Conservation (phyloP, 1,284 basidiomycete species). For the Cystobasidiaceae sp. region DNA sequence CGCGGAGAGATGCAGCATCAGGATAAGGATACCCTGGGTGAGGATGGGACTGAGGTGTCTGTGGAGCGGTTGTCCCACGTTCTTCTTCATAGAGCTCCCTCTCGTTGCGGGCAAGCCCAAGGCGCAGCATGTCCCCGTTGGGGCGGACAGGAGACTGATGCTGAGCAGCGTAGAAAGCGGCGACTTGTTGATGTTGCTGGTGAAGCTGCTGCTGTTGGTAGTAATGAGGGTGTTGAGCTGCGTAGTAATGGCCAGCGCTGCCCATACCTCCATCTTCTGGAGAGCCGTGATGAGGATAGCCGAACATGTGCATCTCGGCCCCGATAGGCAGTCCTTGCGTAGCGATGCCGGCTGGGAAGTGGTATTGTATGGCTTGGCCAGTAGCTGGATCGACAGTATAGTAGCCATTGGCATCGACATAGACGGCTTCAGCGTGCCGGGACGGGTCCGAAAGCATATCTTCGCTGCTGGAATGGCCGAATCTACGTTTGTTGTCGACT, state of each 20-base stretch:
- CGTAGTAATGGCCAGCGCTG: not conserved
- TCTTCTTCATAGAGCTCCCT: not conserved
- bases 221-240: not conserved
- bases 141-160: not conserved
- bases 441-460: too few relatives aligned
- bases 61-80: not conserved
- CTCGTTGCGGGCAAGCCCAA: too few relatives aligned
- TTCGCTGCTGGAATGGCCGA: too few relatives aligned
- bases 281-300: not conserved
- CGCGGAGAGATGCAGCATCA: not conserved
- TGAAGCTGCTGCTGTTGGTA: not conserved
- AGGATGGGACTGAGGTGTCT: not conserved
- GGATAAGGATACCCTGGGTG: not conserved
- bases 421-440: too few relatives aligned
- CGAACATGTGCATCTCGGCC: too few relatives aligned
- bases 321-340: too few relatives aligned
- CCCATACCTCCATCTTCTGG: not conserved
- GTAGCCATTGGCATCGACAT: too few relatives aligned
- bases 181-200: not conserved
- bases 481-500: too few relatives aligned
- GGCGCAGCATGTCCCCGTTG: not conserved
- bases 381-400: too few relatives aligned
- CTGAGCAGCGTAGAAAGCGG: not conserved
- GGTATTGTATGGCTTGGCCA: too few relatives aligned
- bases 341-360: too few relatives aligned